Evolutionary conservation across 768 basidiomycete genomes (phyloP).

Genomic region (Lentinula sp.): DNA sequence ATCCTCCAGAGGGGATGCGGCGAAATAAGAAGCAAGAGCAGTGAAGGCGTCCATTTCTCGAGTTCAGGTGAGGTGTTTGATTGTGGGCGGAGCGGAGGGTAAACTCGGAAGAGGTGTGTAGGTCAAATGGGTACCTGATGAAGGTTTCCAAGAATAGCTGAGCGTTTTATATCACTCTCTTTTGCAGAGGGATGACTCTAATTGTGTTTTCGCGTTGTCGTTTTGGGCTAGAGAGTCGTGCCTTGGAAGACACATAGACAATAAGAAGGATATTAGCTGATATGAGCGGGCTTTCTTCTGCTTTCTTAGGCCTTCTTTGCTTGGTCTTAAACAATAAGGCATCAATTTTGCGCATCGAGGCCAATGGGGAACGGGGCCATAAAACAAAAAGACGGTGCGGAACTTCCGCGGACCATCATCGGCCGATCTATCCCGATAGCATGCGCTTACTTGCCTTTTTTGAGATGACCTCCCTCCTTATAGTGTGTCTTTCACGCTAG

Average conservation of each 20-base stretch:
- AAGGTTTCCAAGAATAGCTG: background rate
- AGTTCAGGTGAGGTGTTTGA: background rate
- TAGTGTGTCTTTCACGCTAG: too few relatives aligned
- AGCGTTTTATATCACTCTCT: background rate
- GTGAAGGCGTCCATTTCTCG: constrained; percentile 4
- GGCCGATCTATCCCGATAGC: background rate
- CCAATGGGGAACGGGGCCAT: background rate
- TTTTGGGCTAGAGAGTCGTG: background rate
- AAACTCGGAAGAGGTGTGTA: background rate
- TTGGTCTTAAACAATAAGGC: background rate
- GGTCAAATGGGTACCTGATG: background rate
- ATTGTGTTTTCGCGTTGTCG: background rate
- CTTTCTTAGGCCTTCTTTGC: too few relatives aligned
- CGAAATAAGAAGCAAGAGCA: background rate
- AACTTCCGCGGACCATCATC: background rate
- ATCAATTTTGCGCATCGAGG: background rate
- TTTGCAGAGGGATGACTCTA: background rate
- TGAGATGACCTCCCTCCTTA: too few relatives aligned
- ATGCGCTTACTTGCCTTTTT: background rate
- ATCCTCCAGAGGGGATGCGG: background rate
- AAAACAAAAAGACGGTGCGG: constrained; percentile 1
- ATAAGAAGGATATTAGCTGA: background rate
- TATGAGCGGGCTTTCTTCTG: background rate
- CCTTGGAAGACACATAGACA: background rate
- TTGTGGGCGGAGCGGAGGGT: background rate